A percentile compares a stretch with the other conserved stretches of the same genome.
Evolutionary conservation across 371 early-diverging fungal genomes (phyloP).

Genomic region (Coemansia sp.): DNA sequence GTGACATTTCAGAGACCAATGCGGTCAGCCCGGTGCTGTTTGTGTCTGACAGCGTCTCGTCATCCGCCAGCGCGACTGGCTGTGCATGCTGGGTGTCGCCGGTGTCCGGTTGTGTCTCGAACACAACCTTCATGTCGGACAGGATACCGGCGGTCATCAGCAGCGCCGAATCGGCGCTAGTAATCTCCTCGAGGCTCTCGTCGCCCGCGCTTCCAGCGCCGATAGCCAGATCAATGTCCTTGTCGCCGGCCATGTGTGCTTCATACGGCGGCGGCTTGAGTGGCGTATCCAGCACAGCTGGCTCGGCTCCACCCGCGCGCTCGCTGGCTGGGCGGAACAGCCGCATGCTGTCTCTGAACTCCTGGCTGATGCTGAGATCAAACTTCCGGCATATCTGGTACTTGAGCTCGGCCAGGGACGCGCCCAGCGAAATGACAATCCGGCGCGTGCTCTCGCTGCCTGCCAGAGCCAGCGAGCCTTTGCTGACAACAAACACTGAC

Average conservation of each 20-base stretch:
- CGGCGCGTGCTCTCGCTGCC: conserved; percentile 4
- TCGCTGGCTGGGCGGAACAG: conserved; percentile 8
- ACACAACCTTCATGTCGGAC: conserved; percentile 15
- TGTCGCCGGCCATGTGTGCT: conserved; percentile 5
- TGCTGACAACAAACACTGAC: conserved; percentile 19
- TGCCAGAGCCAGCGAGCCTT: background rate
- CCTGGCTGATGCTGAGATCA: background rate
- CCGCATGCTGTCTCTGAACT: background rate
- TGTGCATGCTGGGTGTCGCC: background rate
- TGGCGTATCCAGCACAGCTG: background rate
- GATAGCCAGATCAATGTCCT: background rate
- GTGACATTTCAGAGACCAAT: background rate
- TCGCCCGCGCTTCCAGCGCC: background rate
- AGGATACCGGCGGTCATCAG: conserved; percentile 30
- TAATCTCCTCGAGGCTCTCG: conserved; percentile 3
- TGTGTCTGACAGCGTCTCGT: background rate
- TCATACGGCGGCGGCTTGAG: conserved; percentile 29
- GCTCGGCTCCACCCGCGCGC: background rate
- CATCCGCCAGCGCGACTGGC: background rate
- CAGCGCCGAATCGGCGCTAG: conserved; percentile 8
- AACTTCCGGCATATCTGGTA: conserved; percentile 9
- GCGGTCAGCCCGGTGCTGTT: conserved; percentile 1
- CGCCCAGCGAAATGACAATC: conserved; percentile 19
- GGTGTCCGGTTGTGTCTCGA: background rate
- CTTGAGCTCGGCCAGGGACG: conserved; percentile 30